A percentile compares a stretch with the other conserved stretches of the same genome.
Conservation (phyloP, 176 grass and related monocot genomes). For the Musa itinerans region DNA sequence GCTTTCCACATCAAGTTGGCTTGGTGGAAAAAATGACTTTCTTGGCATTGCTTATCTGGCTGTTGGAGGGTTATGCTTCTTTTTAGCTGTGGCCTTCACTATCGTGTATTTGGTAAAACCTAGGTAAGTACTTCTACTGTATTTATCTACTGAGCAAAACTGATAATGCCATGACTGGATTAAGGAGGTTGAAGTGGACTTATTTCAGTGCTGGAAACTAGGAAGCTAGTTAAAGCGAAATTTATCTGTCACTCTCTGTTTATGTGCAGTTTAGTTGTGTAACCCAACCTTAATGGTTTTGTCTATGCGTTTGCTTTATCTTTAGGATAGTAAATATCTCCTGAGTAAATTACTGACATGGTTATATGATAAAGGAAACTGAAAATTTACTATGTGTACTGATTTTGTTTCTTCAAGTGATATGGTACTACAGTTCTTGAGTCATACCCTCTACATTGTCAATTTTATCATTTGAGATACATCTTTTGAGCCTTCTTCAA, state of each 20-base stretch:
- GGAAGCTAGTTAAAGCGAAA: neutral
- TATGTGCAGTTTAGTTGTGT: neutral
- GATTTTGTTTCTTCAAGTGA: too few relatives aligned
- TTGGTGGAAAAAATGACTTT: slow-evolving; percentile 55
- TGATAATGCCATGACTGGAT: neutral
- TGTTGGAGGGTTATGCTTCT: slow-evolving; percentile 41
- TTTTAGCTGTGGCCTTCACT: slow-evolving; percentile 37
- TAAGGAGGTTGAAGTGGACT: neutral
- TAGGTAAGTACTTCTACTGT: neutral
- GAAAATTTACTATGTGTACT: too few relatives aligned
- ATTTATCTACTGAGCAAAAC: neutral
- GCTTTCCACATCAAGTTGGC: slow-evolving; percentile 43
- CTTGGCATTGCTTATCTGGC: slow-evolving; percentile 41
- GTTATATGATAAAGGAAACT: too few relatives aligned
- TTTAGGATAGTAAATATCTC: too few relatives aligned
- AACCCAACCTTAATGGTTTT: too few relatives aligned
- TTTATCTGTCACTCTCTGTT: neutral
- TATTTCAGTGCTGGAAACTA: neutral
- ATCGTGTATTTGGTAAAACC: slow-evolving; percentile 29
- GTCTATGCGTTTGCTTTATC: too few relatives aligned
- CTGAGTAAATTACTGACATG: too few relatives aligned
- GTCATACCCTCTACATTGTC: too few relatives aligned
- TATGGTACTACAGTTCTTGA: too few relatives aligned
- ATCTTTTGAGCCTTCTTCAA: too few relatives aligned
- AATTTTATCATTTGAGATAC: too few relatives aligned